Evolutionary conservation across 495 filamentous ascomycete species (phyloP).

Genomic region (Trichocladium antarcticum): DNA sequence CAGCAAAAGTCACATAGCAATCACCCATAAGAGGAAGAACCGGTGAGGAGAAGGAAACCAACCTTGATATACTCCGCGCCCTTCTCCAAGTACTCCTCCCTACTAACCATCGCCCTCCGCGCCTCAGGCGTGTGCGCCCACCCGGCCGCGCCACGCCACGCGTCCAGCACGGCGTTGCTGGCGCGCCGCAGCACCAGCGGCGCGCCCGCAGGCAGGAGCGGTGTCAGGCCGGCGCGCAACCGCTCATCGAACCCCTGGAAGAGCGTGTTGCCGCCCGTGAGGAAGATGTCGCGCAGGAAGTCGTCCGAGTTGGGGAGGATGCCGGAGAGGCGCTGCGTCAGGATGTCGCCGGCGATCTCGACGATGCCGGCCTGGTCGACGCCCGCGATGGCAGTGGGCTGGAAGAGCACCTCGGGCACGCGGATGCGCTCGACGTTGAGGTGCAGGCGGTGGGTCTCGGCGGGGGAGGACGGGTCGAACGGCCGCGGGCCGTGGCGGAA

Average conservation of each 20-base stretch:
- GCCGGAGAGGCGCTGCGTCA: slow-evolving; percentile 60
- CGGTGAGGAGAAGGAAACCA: slow-evolving; percentile 20
- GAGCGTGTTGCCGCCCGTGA: slow-evolving; percentile 86
- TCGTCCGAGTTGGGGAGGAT: slow-evolving; percentile 44
- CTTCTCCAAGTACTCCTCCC: slow-evolving; percentile 74
- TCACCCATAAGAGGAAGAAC: slow-evolving; percentile 9
- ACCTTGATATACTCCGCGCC: slow-evolving; percentile 80
- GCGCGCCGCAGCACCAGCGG: slow-evolving; percentile 58
- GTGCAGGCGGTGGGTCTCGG: slow-evolving; percentile 78
- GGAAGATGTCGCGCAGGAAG: slow-evolving; percentile 74
- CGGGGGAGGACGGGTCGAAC: slow-evolving; percentile 68
- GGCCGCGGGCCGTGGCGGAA: slow-evolving; percentile 80
- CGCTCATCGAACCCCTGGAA: slow-evolving; percentile 82
- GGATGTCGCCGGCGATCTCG: slow-evolving; percentile 77
- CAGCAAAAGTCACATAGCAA: slow-evolving; percentile 3
- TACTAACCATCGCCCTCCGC: slow-evolving; percentile 45
- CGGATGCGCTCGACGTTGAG: slow-evolving; percentile 95
- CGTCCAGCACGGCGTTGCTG: slow-evolving; percentile 63
- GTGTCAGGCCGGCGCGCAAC: slow-evolving; percentile 57
- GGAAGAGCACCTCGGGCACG: slow-evolving; percentile 90
- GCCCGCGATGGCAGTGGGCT: slow-evolving; percentile 80
- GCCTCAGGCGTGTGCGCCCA: slow-evolving; percentile 50
- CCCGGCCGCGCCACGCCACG: slow-evolving; percentile 82
- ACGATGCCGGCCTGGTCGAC: slow-evolving; percentile 88
- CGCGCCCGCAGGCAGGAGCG: slow-evolving; percentile 58